A percentile compares a stretch with the other conserved stretches of the same genome.
Evolutionary conservation across 495 filamentous ascomycete genomes (phyloP).

Genomic region (Beverwykella pulmonaria): DNA sequence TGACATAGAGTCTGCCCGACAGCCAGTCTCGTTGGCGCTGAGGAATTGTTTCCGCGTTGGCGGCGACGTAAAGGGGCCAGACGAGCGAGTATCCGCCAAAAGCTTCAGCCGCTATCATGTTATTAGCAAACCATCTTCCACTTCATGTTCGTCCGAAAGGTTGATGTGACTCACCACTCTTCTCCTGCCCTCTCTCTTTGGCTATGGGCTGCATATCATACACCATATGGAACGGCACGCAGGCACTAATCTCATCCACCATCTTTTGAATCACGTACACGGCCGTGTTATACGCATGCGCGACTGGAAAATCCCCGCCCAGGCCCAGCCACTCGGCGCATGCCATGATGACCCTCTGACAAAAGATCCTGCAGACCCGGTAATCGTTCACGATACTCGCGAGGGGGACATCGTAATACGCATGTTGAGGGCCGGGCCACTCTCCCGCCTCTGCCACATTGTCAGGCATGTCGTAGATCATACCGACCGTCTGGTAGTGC

Average conservation of each 20-base stretch:
- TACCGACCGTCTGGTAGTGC: constrained; percentile 28
- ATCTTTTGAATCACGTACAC: constrained; percentile 34
- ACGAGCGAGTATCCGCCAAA: constrained; percentile 43
- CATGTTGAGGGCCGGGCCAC: constrained; percentile 41
- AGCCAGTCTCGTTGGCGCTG: constrained; percentile 39
- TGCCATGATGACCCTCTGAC: constrained; percentile 38
- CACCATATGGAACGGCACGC: constrained; percentile 42
- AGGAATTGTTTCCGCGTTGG: constrained; percentile 32
- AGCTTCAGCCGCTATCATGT: constrained; percentile 34
- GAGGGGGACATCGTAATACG: constrained; percentile 40
- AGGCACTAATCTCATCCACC: constrained; percentile 42
- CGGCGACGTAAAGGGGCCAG: constrained; percentile 43
- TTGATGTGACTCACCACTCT: constrained; percentile 28
- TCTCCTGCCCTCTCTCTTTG: constrained; percentile 33
- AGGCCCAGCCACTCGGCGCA: constrained; percentile 29
- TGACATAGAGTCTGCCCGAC: constrained; percentile 32
- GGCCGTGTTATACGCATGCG: constrained; percentile 11
- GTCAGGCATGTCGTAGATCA: constrained; percentile 32
- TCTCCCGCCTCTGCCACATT: constrained; percentile 24
- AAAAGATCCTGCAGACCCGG: constrained; percentile 43
- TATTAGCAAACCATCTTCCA: neutral
- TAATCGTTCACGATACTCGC: constrained; percentile 43
- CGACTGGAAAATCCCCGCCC: neutral
- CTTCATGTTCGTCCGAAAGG: neutral
- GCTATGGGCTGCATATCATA: constrained; percentile 35